Conservation (phyloP, 2,329 filamentous ascomycete species). For the Penicillium sp. region DNA sequence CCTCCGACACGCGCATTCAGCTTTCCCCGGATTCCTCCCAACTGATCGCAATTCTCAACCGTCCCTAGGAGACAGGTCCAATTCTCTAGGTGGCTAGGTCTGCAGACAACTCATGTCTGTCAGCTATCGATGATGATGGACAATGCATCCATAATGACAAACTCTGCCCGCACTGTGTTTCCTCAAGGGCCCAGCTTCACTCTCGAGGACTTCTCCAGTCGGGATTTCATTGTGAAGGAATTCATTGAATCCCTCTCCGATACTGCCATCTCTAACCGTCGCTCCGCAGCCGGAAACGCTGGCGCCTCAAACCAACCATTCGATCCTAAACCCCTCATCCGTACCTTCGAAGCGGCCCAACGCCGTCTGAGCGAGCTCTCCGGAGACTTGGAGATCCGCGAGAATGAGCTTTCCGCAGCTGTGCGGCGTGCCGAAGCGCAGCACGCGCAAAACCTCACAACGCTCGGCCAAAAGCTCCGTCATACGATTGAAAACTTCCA, state of each 20-base stretch:
- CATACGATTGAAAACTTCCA: constrained; percentile 91
- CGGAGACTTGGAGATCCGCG: constrained; percentile 81
- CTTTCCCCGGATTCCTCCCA: constrained; percentile 8
- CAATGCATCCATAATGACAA: constrained; percentile 40
- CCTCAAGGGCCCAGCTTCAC: constrained; percentile 78
- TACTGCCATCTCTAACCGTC: constrained; percentile 69
- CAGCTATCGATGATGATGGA: constrained; percentile 33
- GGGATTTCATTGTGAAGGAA: constrained; percentile 96
- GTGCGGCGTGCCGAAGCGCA: constrained; percentile 88
- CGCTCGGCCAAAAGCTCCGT: constrained; percentile 81
- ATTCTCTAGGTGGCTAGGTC: background rate
- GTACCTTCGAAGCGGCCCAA: constrained; percentile 77
- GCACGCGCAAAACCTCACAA: constrained; percentile 86
- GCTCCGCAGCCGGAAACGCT: constrained; percentile 58
- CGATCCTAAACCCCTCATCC: constrained; percentile 93
- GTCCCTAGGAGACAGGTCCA: background rate
- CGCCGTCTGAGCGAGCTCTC: constrained; percentile 50
- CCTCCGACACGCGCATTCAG: constrained; percentile 1
- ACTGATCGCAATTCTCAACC: background rate
- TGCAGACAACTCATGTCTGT: constrained; percentile 14
- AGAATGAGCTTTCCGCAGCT: constrained; percentile 85
- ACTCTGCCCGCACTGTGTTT: constrained; percentile 62
- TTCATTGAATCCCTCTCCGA: constrained; percentile 94
- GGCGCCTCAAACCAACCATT: constrained; percentile 55
- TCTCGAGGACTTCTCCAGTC: constrained; percentile 79